A percentile compares a stretch with the other conserved stretches of the same genome.
Evolutionary conservation across 345 rosid genomes (phyloP).

Genomic region (Boechera retrofracta): DNA sequence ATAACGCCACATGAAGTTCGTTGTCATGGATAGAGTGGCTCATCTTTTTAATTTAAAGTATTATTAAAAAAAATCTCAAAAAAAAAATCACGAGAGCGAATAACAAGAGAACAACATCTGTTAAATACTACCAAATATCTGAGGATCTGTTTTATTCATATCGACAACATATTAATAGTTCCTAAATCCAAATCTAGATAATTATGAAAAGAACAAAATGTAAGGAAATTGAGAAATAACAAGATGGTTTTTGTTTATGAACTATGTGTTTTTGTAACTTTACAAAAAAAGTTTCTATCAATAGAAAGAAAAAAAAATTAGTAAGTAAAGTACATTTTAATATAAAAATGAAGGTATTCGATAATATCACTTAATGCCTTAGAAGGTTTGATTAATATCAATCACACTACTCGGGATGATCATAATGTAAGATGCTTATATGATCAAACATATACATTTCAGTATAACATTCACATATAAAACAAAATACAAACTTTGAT

Average conservation of each 20-base stretch:
- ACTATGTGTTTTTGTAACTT: background rate
- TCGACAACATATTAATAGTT: background rate
- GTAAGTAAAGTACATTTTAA: background rate
- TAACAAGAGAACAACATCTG: too few relatives aligned
- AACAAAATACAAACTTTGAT: slow-evolving; percentile 16
- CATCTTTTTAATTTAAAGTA: background rate
- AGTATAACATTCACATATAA: slow-evolving; percentile 12
- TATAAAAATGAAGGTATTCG: background rate
- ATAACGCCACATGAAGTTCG: slow-evolving; percentile 8
- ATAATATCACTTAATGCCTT: background rate
- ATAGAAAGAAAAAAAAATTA: too few relatives aligned
- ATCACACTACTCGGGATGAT: background rate
- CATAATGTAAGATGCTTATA: background rate
- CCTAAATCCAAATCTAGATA: background rate
- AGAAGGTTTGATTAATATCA: background rate
- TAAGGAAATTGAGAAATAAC: background rate
- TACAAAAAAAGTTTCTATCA: too few relatives aligned
- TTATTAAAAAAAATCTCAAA: background rate
- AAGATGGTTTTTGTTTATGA: background rate
- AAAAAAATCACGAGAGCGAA: slow-evolving; percentile 1
- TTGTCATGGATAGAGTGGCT: slow-evolving; percentile 1
- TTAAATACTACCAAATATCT: too few relatives aligned
- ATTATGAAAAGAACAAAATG: too few relatives aligned
- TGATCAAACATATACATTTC: slow-evolving; percentile 16
- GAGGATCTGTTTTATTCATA: too few relatives aligned